Evolutionary conservation across 2,329 filamentous ascomycete species (phyloP), one percentile per base, ranked within the genome.

Genomic region (Fusarium staphyleae): DNA sequence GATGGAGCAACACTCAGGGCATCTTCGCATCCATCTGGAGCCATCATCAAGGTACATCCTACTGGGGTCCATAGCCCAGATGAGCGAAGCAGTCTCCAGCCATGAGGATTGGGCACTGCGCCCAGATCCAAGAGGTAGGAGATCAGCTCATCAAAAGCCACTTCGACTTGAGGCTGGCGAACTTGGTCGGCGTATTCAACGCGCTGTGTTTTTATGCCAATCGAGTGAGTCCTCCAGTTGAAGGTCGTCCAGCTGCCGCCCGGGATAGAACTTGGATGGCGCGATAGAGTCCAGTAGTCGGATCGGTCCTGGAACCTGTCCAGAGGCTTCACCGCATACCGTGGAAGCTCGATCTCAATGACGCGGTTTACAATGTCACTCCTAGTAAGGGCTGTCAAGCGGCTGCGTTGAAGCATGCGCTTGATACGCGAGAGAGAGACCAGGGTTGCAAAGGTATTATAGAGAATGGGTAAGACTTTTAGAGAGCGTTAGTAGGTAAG

Each of bases 201-300:
- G 28, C 86, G 77, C 71, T 87, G 86, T 12, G 82, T 81, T 65
- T 83, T 85, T 48, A 81, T 74, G 1, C 86, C 85, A 18, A 87
- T 86, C 3, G 81, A 74, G 58, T 86, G 79, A n/a, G 80, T 80
- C 62, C 80, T 81, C 85, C 86, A 88, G 69, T 88, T 82, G 67
- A 88, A 87, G 0, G 80, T 81, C 0, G 85, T 86, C 85, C 85
- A 88, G 22, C 76, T 80, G 0, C 86, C 86, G 3, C 86, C 86
- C 1, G 81, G 81, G 35, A 87, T 81, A 11, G 70, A 72, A 39
- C 80, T 83, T 0, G 80, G 78, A 46, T 80, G 74, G 2, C 75
- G 69, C 32, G 79, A 79, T 3, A 85, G 72, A 12, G 74, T 73
- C 82, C 86, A 88, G 71, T 88, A 88, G 43, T 82, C 77, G 1